These are phyloP conservation scores for Monosporozyma unispora DNA, from an alignment of 805 yeast species.

Conservation along the genomic window DNA sequence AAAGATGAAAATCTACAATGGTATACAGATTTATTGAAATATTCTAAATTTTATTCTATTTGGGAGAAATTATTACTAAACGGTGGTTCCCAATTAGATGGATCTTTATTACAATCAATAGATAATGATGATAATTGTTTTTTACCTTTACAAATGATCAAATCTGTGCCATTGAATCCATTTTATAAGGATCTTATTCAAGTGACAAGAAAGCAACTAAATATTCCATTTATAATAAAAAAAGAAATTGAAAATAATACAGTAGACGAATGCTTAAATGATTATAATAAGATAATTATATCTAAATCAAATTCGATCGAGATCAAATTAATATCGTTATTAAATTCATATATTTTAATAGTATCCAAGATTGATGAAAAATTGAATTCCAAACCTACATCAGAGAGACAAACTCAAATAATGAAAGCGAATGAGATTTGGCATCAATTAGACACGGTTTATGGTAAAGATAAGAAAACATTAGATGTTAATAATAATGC, in stretches of 20 bases:
- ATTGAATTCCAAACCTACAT: constrained; percentile 5
- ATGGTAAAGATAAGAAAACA: background rate
- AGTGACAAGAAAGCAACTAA: background rate
- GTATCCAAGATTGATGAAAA: constrained; percentile 7
- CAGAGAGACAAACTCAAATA: constrained; percentile 9
- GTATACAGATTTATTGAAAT: constrained; percentile 13
- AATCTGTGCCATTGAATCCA: background rate
- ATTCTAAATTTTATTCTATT: constrained; percentile 16
- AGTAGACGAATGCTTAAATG: background rate
- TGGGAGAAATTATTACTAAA: constrained; percentile 17
- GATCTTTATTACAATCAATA: background rate
- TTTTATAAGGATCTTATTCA: background rate
- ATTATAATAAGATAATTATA: background rate
- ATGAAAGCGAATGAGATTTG: constrained; percentile 11
- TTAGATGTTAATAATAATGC: constrained; percentile 15
- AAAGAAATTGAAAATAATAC: background rate
- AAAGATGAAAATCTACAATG: constrained; percentile 10
- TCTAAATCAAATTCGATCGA: constrained; percentile 6
- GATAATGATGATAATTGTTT: background rate
- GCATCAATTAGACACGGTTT: constrained; percentile 12
- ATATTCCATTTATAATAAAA: background rate
- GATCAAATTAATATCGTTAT: constrained; percentile 15
- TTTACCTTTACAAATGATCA: background rate
- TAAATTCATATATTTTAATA: constrained; percentile 16
- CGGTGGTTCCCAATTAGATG: background rate